Evolutionary conservation across 495 filamentous ascomycete genomes (phyloP).

Genomic region (Entonaema liquescens): DNA sequence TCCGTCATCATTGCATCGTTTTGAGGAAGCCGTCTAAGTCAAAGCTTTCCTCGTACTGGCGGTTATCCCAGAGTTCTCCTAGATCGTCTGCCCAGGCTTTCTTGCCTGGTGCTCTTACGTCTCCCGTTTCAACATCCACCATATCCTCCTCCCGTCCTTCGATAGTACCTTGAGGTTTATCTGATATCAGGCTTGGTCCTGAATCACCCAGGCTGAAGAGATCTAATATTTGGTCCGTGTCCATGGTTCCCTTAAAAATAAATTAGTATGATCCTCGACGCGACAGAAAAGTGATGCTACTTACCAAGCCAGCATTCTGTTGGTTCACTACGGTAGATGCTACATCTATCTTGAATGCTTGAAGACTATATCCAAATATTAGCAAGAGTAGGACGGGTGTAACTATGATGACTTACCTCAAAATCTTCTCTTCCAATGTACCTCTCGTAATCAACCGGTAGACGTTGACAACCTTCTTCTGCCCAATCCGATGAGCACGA

Average conservation of each 20-base stretch:
- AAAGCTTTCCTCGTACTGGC: constrained; percentile 96
- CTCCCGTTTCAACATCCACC: constrained; percentile 89
- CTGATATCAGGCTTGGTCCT: constrained; percentile 66
- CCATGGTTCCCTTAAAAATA: constrained; percentile 71
- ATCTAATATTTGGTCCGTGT: constrained; percentile 97
- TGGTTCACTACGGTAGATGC: constrained; percentile 98
- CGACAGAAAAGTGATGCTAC: not conserved
- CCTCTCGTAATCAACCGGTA: constrained; percentile 95
- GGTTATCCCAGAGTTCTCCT: constrained; percentile 95
- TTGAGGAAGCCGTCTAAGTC: constrained; percentile 91
- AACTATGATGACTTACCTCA: constrained; percentile 58
- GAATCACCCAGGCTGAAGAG: constrained; percentile 92
- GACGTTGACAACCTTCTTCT: constrained; percentile 99
- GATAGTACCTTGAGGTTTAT: constrained; percentile 63
- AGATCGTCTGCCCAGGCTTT: constrained; percentile 94
- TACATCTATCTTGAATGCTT: constrained; percentile 99
- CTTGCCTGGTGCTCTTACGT: constrained; percentile 94
- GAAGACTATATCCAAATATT: constrained; percentile 66
- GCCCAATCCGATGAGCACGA: constrained; percentile 95
- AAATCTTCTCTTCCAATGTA: constrained; percentile 97
- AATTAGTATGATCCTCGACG: constrained; percentile 22
- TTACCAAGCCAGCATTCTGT: constrained; percentile 92
- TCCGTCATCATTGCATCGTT: constrained; percentile 71
- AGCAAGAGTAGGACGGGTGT: constrained; percentile 15
- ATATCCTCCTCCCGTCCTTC: constrained; percentile 85